A percentile compares a stretch with the other conserved stretches of the same genome.
Conservation (phyloP, 768 basidiomycete genomes). For the Lentinula boryana region DNA sequence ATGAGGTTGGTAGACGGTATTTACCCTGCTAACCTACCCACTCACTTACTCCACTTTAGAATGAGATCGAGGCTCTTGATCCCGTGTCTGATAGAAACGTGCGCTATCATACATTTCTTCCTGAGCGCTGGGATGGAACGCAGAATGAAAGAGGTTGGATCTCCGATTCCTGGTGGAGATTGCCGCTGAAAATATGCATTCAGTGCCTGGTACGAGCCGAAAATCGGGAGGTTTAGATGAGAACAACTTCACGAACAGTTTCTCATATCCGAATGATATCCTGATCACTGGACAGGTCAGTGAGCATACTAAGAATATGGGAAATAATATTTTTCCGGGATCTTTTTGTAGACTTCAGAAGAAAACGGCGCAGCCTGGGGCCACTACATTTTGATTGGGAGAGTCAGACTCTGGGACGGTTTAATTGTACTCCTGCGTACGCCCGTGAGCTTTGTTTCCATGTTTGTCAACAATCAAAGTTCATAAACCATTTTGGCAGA, state of each 20-base stretch:
- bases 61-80: constrained; percentile 35
- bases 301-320: not conserved
- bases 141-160: constrained; percentile 17
- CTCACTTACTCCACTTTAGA: constrained; percentile 18
- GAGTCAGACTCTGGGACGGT: constrained; percentile 48
- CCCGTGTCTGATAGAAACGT: constrained; percentile 28
- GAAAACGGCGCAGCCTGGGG: constrained; percentile 46
- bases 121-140: constrained; percentile 20
- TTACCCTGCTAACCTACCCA: not conserved
- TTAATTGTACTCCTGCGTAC: constrained; percentile 38
- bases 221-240: not conserved
- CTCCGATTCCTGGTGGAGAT: constrained; percentile 23
- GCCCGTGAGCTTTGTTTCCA: constrained; percentile 27
- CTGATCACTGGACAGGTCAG: constrained; percentile 46
- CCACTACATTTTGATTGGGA: constrained; percentile 36
- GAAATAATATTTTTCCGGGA: not conserved
- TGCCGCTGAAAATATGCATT: constrained; percentile 4
- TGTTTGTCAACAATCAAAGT: not conserved
- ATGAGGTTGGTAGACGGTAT: constrained; percentile 30
- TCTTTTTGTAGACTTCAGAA: constrained; percentile 30
- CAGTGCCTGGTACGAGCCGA: not conserved
- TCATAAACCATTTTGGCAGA: constrained; percentile 18
- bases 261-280: constrained; percentile 33
- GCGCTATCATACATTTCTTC: constrained; percentile 41
- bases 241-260: not conserved